phyloP scores from a whole-genome alignment of 805 yeast species.

The Schwanniomyces polymorphus region DNA sequence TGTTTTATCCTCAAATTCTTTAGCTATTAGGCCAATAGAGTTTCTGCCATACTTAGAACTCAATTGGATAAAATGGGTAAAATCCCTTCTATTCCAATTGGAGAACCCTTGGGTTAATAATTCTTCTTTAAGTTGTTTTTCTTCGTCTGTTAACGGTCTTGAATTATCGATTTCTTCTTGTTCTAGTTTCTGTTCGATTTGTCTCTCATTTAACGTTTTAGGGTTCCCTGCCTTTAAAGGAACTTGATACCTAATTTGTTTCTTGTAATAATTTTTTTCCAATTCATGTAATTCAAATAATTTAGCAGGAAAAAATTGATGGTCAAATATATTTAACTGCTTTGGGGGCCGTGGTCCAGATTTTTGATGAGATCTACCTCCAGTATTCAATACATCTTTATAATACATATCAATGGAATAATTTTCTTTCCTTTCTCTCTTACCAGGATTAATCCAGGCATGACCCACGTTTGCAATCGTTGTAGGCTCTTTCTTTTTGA shows the following conservation, averaged over 20 bases:
- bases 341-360: conserved; percentile 82
- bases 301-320: conserved; percentile 85
- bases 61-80: conserved; percentile 72
- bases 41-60: conserved; percentile 82
- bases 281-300: conserved; percentile 73
- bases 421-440: conserved; percentile 80
- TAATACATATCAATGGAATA: conserved; percentile 87
- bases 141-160: conserved; percentile 81
- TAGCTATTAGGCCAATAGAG: conserved; percentile 64
- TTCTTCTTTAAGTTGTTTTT: conserved; percentile 60
- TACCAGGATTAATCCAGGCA: conserved; percentile 82
- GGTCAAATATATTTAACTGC: conserved; percentile 79
- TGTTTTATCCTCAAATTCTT: conserved; percentile 81
- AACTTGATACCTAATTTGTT: conserved; percentile 62
- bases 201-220: conserved; percentile 27
- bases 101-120: conserved; percentile 66
- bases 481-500: conserved; percentile 61
- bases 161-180: conserved; percentile 76
- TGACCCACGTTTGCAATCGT: conserved; percentile 51
- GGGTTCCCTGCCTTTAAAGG: conserved; percentile 60
- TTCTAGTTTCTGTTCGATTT: conserved; percentile 53
- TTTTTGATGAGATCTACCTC: conserved; percentile 52
- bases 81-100: conserved; percentile 87
- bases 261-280: conserved; percentile 76
- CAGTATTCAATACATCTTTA: conserved; percentile 74